Evolutionary conservation across 176 grass and related monocot species (phyloP).

Genomic region (Aegilops sharonensis): DNA sequence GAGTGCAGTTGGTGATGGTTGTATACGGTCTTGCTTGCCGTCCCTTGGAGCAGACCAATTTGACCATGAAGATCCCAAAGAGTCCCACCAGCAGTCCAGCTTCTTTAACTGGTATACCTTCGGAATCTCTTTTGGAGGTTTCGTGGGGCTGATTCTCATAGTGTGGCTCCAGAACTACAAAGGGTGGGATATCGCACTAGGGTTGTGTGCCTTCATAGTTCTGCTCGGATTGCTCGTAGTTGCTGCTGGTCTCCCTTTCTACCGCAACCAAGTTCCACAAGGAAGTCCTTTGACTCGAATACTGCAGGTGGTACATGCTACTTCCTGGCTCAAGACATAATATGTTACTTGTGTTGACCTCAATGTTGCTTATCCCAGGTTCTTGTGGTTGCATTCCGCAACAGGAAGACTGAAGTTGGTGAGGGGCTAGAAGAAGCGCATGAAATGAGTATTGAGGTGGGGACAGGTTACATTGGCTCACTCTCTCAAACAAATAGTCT

Average conservation of each 20-base stretch:
- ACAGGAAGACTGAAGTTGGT: slow-evolving; percentile 48
- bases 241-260: slow-evolving; percentile 54
- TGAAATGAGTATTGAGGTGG: neutral
- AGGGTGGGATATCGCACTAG: slow-evolving; percentile 70
- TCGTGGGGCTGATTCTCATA: slow-evolving; percentile 55
- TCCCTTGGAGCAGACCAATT: slow-evolving; percentile 79
- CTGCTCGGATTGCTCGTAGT: slow-evolving; percentile 38
- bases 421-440: slow-evolving; percentile 32
- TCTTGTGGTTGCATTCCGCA: slow-evolving; percentile 55
- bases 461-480: slow-evolving; percentile 11
- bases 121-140: slow-evolving; percentile 52
- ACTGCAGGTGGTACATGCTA: slow-evolving; percentile 42
- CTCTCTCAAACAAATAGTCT: slow-evolving; percentile 40
- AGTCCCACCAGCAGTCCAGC: slow-evolving; percentile 53
- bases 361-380: slow-evolving; percentile 47
- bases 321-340: neutral
- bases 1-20: slow-evolving; percentile 56
- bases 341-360: neutral
- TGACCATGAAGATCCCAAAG: slow-evolving; percentile 38
- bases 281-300: slow-evolving; percentile 76
- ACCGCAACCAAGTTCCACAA: slow-evolving; percentile 51
- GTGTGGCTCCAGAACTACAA: slow-evolving; percentile 68
- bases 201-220: slow-evolving; percentile 32
- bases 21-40: slow-evolving; percentile 49
- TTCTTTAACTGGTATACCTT: slow-evolving; percentile 96